Evolutionary conservation across 768 basidiomycete species (phyloP).

Genomic region (Tremella yokohamensis): DNA sequence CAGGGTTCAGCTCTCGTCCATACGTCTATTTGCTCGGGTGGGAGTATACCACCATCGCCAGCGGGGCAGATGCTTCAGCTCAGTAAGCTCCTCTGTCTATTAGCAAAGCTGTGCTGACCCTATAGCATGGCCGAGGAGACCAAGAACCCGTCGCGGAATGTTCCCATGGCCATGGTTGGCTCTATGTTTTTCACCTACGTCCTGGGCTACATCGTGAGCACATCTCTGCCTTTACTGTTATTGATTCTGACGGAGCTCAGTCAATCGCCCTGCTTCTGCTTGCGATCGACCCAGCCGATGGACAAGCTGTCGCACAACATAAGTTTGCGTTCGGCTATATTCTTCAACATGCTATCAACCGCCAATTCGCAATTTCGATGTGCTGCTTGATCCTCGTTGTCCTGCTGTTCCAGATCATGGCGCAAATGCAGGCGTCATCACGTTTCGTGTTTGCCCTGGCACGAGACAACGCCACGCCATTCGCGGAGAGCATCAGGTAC

Average conservation of each 20-base stretch:
- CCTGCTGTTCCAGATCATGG: conserved; percentile 49
- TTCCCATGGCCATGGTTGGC: conserved; percentile 51
- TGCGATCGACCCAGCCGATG: conserved; percentile 27
- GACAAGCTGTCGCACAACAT: conserved; percentile 20
- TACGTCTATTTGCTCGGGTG: conserved; percentile 53
- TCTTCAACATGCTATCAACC: conserved; percentile 46
- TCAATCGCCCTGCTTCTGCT: conserved; percentile 49
- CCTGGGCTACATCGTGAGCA: conserved; percentile 51
- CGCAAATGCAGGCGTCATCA: conserved; percentile 53
- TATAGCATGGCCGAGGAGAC: conserved; percentile 53
- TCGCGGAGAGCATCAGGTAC: conserved; percentile 44
- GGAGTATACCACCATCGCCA: conserved; percentile 51
- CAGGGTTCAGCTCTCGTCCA: conserved; percentile 39
- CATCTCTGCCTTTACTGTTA: not conserved
- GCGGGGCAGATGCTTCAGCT: conserved; percentile 52
- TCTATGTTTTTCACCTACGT: conserved; percentile 44
- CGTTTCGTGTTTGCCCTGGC: conserved; percentile 53
- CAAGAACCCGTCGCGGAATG: conserved; percentile 50
- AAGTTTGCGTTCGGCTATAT: conserved; percentile 48
- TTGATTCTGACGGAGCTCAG: conserved; percentile 12
- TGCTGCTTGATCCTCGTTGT: conserved; percentile 39
- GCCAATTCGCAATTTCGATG: conserved; percentile 38
- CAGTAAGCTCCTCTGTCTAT: conserved; percentile 39
- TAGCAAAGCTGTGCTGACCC: not conserved
- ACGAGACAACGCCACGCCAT: conserved; percentile 53